Conservation (phyloP, 2,329 filamentous ascomycete species). For the Sclerotinia minor region DNA sequence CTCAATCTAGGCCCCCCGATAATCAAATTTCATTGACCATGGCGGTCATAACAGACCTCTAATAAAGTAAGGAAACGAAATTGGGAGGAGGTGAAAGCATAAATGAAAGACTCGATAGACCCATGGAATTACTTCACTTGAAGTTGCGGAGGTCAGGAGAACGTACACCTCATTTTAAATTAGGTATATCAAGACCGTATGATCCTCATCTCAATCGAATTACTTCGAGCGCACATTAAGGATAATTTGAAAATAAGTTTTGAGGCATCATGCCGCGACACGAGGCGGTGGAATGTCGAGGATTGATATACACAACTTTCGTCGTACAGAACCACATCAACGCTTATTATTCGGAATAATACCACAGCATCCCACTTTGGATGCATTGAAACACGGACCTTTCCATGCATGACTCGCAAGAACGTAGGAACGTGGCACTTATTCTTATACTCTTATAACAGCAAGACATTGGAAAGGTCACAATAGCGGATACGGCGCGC, state of each 20-base stretch:
- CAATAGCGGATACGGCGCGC: constrained; percentile 23
- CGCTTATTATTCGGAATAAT: constrained; percentile 8
- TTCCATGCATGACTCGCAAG: constrained; percentile 25
- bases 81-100: neutral
- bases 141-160: constrained; percentile 8
- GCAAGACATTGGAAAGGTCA: constrained; percentile 12
- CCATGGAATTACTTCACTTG: constrained; percentile 19
- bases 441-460: constrained; percentile 20
- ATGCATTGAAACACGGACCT: constrained; percentile 22
- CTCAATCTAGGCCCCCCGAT: constrained; percentile 14
- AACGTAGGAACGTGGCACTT: constrained; percentile 17
- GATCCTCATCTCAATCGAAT: neutral
- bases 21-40: constrained; percentile 7
- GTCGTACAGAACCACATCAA: constrained; percentile 9
- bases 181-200: neutral
- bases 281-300: constrained; percentile 15
- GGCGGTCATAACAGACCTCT: constrained; percentile 16
- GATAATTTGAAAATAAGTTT: neutral
- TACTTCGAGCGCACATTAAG: neutral
- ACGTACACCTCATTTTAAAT: constrained; percentile 1
- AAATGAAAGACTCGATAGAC: neutral
- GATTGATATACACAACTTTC: constrained; percentile 22
- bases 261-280: neutral
- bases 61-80: constrained; percentile 1
- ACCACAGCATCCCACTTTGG: constrained; percentile 22